A percentile compares a stretch with the other conserved stretches of the same genome.
phyloP scores from a whole-genome alignment of 345 rosid species.

The Linum trigynum region DNA sequence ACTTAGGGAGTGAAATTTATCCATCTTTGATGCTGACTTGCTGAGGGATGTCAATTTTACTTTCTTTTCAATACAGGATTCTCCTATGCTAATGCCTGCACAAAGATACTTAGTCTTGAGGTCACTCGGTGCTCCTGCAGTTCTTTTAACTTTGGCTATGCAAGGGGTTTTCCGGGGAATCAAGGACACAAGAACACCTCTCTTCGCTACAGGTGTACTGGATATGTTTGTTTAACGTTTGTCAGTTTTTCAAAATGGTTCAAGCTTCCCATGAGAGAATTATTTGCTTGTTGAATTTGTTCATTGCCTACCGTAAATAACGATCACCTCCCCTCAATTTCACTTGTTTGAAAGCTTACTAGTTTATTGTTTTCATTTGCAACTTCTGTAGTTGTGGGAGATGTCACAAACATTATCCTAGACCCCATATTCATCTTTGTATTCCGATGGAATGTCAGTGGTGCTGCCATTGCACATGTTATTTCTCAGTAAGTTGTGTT shows the following conservation, averaged over 20 bases:
- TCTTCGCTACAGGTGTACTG: slow-evolving; percentile 21
- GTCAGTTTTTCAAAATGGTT: too few relatives aligned
- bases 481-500: slow-evolving; percentile 20
- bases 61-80: slow-evolving; percentile 13
- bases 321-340: neutral
- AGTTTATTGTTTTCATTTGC: neutral
- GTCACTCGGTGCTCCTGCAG: slow-evolving; percentile 26
- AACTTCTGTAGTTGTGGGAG: slow-evolving; percentile 13
- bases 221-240: neutral
- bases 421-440: slow-evolving; percentile 21
- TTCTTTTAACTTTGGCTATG: slow-evolving; percentile 28
- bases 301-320: neutral
- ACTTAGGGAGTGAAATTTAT: neutral
- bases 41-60: neutral
- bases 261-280: too few relatives aligned
- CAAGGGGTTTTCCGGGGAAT: slow-evolving; percentile 27
- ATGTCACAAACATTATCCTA: slow-evolving; percentile 1
- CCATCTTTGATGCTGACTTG: neutral
- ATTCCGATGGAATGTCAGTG: slow-evolving; percentile 14
- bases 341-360: neutral
- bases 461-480: slow-evolving; percentile 25
- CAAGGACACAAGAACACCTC: slow-evolving; percentile 23
- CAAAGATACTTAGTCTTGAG: slow-evolving; percentile 22
- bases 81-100: slow-evolving; percentile 25
- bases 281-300: too few relatives aligned